phyloP scores from a whole-genome alignment of 1,284 basidiomycete species.

The Cutaneotrichosporon sp. region DNA sequence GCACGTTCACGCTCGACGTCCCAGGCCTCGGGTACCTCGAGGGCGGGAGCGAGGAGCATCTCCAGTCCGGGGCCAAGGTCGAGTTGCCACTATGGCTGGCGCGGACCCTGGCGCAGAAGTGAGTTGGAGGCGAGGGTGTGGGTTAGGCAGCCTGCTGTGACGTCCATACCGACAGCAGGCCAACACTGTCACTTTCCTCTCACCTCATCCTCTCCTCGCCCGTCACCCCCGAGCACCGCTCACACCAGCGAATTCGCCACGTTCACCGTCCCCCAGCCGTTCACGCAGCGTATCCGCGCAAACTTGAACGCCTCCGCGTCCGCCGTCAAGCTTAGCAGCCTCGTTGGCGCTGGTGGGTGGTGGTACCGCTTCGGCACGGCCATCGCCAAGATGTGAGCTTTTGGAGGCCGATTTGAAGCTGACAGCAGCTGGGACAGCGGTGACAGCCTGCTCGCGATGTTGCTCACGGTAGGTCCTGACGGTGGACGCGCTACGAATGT shows the following conservation, averaged over 20 bases:
- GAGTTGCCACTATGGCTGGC: conserved; percentile 85
- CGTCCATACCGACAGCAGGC: no score
- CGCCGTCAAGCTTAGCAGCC: conserved; percentile 72
- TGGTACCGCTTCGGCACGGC: conserved; percentile 89
- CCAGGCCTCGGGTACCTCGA: conserved; percentile 82
- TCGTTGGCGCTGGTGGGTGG: conserved; percentile 80
- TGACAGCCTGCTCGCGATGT: conserved; percentile 56
- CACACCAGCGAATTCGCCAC: conserved; percentile 74
- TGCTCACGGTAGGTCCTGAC: conserved; percentile 62
- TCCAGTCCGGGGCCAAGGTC: conserved; percentile 68
- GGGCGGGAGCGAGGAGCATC: conserved; percentile 76
- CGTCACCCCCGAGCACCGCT: conserved; percentile 6
- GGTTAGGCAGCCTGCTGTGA: no score
- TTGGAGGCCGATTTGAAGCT: not conserved
- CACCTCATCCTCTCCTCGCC: not conserved
- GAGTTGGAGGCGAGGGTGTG: conserved; percentile 29
- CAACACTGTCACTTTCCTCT: no score
- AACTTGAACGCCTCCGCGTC: conserved; percentile 80
- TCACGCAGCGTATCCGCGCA: conserved; percentile 71
- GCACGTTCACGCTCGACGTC: conserved; percentile 82
- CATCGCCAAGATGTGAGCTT: conserved; percentile 59
- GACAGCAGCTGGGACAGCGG: conserved; percentile 23
- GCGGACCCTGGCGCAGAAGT: conserved; percentile 79
- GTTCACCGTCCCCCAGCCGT: conserved; percentile 75
- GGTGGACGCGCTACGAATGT: no score